These are phyloP conservation scores for Yarrowia osloensis DNA, from an alignment of 805 yeast genomes.

Conservation along the genomic window DNA sequence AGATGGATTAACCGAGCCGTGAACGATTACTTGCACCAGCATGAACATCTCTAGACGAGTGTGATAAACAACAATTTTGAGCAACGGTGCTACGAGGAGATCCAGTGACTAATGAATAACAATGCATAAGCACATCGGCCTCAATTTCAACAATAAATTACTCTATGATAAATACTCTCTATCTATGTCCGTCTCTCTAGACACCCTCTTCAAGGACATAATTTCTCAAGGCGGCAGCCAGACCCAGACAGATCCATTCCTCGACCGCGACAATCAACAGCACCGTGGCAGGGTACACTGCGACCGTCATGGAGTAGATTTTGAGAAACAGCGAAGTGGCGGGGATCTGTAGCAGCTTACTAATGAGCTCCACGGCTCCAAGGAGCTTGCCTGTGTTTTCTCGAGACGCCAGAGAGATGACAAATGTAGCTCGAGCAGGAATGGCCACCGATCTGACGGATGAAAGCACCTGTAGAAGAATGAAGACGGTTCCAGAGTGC, in stretches of 20 bases:
- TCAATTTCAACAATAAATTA: background rate
- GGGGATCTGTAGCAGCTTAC: constrained; percentile 7
- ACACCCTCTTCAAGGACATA: constrained; percentile 4
- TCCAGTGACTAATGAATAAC: too few relatives aligned
- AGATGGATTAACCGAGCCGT: too few relatives aligned
- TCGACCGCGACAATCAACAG: constrained; percentile 8
- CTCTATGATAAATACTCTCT: background rate
- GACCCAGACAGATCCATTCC: constrained; percentile 16
- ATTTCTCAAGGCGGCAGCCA: background rate
- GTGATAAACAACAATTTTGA: too few relatives aligned
- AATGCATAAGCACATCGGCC: too few relatives aligned
- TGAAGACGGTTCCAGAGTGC: background rate
- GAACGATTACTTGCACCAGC: too few relatives aligned
- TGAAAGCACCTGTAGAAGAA: background rate
- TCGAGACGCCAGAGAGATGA: background rate
- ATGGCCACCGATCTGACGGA: background rate
- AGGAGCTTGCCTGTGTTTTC: constrained; percentile 19
- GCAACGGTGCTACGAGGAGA: too few relatives aligned
- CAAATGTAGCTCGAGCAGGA: constrained; percentile 24
- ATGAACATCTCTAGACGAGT: too few relatives aligned
- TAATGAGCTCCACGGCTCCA: constrained; percentile 19
- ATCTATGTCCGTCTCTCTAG: background rate
- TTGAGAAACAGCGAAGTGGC: background rate
- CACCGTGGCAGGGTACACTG: constrained; percentile 16
- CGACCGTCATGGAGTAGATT: constrained; percentile 14